Evolutionary conservation across 2,329 filamentous ascomycete species (phyloP).

Genomic region (Pochonia chlamydosporia): DNA sequence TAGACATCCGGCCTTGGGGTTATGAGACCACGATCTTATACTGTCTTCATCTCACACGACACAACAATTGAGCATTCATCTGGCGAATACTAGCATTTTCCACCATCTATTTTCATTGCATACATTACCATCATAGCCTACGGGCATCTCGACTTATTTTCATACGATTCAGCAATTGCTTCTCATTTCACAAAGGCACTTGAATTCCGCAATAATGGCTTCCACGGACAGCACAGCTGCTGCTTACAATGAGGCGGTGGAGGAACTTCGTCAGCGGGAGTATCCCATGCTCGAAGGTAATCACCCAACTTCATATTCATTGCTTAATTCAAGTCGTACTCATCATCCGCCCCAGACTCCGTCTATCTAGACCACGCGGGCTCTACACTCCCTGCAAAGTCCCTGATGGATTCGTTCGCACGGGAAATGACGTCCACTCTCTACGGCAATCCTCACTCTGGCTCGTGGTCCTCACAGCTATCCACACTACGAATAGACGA

Average conservation of each 20-base stretch:
- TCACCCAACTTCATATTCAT: neutral
- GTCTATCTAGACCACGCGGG: conserved; percentile 92
- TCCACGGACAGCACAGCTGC: neutral
- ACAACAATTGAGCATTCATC: neutral
- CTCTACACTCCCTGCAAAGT: conserved; percentile 78
- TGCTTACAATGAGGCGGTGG: conserved; percentile 54
- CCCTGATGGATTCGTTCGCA: conserved; percentile 73
- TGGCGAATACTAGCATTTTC: neutral
- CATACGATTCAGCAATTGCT: too few relatives aligned
- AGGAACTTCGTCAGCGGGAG: conserved; percentile 52
- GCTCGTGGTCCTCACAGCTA: conserved; percentile 72
- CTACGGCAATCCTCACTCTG: conserved; percentile 90
- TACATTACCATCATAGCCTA: neutral
- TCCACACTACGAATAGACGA: conserved; percentile 72
- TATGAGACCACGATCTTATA: neutral
- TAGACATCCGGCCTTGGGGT: neutral
- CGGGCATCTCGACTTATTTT: too few relatives aligned
- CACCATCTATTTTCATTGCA: neutral
- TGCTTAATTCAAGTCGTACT: conserved; percentile 6
- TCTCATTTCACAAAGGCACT: neutral
- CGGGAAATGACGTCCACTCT: conserved; percentile 71
- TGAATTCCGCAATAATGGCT: neutral
- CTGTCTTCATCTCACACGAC: neutral
- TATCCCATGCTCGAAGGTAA: conserved; percentile 67
- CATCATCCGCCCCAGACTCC: conserved; percentile 45